Evolutionary conservation across 768 basidiomycete species (phyloP).

Genomic region (Mycena albidolilacea): DNA sequence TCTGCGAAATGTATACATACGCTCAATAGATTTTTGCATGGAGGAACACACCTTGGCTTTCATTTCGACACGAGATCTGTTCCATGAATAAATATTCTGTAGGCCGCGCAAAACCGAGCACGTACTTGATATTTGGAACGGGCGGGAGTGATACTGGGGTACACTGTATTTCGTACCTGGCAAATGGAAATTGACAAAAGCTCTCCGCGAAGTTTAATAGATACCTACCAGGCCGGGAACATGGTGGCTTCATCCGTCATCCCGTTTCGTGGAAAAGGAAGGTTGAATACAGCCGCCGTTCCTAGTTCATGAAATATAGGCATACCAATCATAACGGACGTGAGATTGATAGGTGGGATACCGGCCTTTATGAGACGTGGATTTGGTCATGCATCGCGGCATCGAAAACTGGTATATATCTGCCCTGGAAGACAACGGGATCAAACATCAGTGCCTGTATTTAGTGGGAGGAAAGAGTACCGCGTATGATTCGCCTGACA

Average conservation of each 20-base stretch:
- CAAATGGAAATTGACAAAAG: neutral
- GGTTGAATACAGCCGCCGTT: neutral
- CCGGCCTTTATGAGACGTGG: slow-evolving; percentile 55
- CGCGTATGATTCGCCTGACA: slow-evolving; percentile 68
- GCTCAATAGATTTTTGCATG: neutral
- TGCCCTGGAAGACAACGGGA: slow-evolving; percentile 52
- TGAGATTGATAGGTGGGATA: slow-evolving; percentile 63
- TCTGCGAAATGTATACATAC: slow-evolving; percentile 34
- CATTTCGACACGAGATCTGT: slow-evolving; percentile 58
- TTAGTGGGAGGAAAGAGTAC: slow-evolving; percentile 47
- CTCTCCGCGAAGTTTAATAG: neutral
- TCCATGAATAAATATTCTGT: too few relatives aligned
- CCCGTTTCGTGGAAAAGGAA: slow-evolving; percentile 55
- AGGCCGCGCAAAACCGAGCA: neutral
- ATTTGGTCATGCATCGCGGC: slow-evolving; percentile 66
- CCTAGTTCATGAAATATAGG: neutral
- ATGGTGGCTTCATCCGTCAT: slow-evolving; percentile 50
- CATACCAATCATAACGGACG: slow-evolving; percentile 66
- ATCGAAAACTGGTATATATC: slow-evolving; percentile 67
- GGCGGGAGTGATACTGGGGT: slow-evolving; percentile 46
- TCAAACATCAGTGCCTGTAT: neutral
- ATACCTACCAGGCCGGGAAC: slow-evolving; percentile 22
- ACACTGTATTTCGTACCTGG: slow-evolving; percentile 60
- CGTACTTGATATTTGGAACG: slow-evolving; percentile 48
- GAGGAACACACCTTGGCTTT: slow-evolving; percentile 53